These are phyloP conservation scores for Fibroporia radiculosa DNA, from an alignment of 768 basidiomycete genomes.

Conservation along the genomic window DNA sequence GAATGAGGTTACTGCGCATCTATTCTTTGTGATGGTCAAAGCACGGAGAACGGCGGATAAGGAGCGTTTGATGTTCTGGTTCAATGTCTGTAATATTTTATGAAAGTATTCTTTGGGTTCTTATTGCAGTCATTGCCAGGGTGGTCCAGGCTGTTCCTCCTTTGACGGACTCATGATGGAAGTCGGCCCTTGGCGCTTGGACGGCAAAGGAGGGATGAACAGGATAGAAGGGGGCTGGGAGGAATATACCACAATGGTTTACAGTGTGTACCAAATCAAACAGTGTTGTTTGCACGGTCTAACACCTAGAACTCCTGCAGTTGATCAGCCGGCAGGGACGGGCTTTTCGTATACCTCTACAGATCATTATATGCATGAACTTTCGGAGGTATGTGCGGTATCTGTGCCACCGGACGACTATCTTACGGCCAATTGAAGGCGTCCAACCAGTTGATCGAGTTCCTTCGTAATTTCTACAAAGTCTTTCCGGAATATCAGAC, in stretches of 20 bases:
- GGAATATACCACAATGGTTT: constrained; percentile 92
- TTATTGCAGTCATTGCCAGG: constrained; percentile 36
- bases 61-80: constrained; percentile 91
- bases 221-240: constrained; percentile 90
- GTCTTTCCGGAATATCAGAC: constrained; percentile 84
- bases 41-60: constrained; percentile 84
- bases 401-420: background rate
- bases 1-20: constrained; percentile 65
- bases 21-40: constrained; percentile 88
- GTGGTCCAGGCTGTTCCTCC: constrained; percentile 94
- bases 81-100: constrained; percentile 62
- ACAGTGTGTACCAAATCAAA: constrained; percentile 46
- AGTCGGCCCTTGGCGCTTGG: constrained; percentile 85
- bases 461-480: constrained; percentile 79
- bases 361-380: constrained; percentile 74
- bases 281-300: background rate
- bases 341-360: constrained; percentile 89
- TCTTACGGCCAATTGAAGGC: constrained; percentile 40
- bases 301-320: constrained; percentile 32
- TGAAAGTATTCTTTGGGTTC: constrained; percentile 1
- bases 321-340: constrained; percentile 96
- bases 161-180: constrained; percentile 99
- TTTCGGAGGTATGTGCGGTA: constrained; percentile 46
- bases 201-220: constrained; percentile 63
- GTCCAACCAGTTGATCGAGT: constrained; percentile 70